Conservation (phyloP, 371 early-diverging fungal genomes). For the Funneliformis caledonium region DNA sequence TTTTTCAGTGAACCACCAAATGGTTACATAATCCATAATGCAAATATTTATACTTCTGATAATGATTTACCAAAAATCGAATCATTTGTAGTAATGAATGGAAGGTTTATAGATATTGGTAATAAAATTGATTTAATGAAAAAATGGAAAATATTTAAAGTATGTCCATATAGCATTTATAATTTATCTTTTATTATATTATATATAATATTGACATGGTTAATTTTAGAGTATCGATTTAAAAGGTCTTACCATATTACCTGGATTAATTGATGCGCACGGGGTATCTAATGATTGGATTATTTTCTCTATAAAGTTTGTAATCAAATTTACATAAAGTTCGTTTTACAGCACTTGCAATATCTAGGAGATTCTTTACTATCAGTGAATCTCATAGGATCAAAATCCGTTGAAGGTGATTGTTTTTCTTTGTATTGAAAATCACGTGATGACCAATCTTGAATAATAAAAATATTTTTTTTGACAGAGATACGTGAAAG, state of each 20-base stretch:
- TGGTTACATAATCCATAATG: conserved; percentile 21
- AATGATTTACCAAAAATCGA: conserved; percentile 1
- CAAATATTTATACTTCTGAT: conserved; percentile 31
- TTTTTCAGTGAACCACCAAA: not conserved
- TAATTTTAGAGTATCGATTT: conserved; percentile 21
- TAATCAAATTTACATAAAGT: not conserved
- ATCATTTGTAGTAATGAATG: conserved; percentile 21
- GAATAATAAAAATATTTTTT: not conserved
- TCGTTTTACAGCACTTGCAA: conserved; percentile 7
- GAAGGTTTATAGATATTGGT: conserved; percentile 30
- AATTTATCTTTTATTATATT: not conserved
- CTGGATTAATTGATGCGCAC: conserved; percentile 35
- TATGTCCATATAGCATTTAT: not conserved
- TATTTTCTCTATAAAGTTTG: not conserved
- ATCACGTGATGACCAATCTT: not conserved
- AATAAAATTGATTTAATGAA: not conserved
- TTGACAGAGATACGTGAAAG: not conserved
- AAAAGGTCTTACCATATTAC: conserved; percentile 12
- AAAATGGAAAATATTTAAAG: conserved; percentile 17
- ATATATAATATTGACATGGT: not conserved
- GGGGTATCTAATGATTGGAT: conserved; percentile 5
- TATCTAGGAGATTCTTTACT: conserved; percentile 4
- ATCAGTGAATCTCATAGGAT: conserved; percentile 20
- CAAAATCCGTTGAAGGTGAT: conserved; percentile 29
- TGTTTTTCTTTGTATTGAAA: not conserved